Evolutionary conservation across 129 eudicot species (phyloP).

Genomic region (Artemisia annua): DNA sequence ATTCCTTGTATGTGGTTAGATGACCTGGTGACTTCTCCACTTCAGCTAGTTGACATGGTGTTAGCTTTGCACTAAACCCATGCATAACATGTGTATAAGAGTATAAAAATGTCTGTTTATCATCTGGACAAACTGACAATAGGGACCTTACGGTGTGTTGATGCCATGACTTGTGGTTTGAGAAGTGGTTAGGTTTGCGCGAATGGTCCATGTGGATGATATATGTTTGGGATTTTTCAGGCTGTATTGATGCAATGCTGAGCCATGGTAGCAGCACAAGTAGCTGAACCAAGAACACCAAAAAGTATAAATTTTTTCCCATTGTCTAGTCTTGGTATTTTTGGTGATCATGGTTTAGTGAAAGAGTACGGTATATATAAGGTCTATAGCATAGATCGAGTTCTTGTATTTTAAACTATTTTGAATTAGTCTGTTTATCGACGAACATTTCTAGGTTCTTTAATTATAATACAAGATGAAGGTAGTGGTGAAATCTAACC

Average conservation of each 20-base stretch:
- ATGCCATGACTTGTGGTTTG: slow-evolving; percentile 41
- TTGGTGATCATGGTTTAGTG: neutral
- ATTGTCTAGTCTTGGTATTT: slow-evolving; percentile 5
- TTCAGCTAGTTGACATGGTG: slow-evolving; percentile 35
- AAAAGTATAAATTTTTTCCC: slow-evolving; percentile 8
- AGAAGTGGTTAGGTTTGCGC: slow-evolving; percentile 35
- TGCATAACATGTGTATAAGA: slow-evolving; percentile 41
- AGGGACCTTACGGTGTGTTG: slow-evolving; percentile 22
- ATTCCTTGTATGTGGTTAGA: slow-evolving; percentile 27
- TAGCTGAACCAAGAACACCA: slow-evolving; percentile 4
- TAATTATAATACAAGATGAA: slow-evolving; percentile 1
- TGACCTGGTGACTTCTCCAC: slow-evolving; percentile 37
- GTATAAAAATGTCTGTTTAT: slow-evolving; percentile 27
- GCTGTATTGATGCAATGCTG: neutral
- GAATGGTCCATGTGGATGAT: slow-evolving; percentile 48
- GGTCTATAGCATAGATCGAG: neutral
- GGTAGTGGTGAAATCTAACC: neutral
- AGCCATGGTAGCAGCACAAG: slow-evolving; percentile 16
- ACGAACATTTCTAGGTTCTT: slow-evolving; percentile 17
- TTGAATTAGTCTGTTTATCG: slow-evolving; percentile 1
- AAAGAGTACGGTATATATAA: slow-evolving; percentile 16
- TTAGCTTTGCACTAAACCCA: slow-evolving; percentile 40
- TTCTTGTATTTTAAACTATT: neutral
- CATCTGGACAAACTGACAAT: slow-evolving; percentile 14
- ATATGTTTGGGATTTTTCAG: slow-evolving; percentile 30